Base-by-base conservation (phyloP, 768 basidiomycete genomes). In the Mrakia frigida region DNA sequence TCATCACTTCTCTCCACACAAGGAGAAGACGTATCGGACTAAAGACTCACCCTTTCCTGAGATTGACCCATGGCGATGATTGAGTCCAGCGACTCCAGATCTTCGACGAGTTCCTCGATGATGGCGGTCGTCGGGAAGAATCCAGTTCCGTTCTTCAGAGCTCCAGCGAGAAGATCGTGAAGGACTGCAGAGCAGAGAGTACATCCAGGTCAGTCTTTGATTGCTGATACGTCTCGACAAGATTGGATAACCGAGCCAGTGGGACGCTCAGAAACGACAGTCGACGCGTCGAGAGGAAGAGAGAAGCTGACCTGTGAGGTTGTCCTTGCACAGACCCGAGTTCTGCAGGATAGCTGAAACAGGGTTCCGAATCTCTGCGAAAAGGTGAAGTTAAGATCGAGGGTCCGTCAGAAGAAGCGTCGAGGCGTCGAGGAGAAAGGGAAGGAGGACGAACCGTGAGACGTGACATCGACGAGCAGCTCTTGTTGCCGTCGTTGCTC, bases 401-500 rank as follows among this genome's bases (percentile, higher is more conserved):
- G 5, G 16, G 16, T n/a, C n/a, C 3, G 16, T 52, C 16, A 14
- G 6, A 3, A 52, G 50, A 5, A 52, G 3, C 14, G 50, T 52
- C 50, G 6, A 9, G 50, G 16, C 9, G 50, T 52, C 50, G 23
- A 52, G 6, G 9, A 18, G 50, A 23, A 18, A 52, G 16, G 16
- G 16, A 52, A 23, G 23, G 23, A 23, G 16, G 23, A 52, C 50
- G 50, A 52, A 52, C 50, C 50, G 16, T 52, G 37, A 79, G 84
- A 83, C 0, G 84, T 84, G 35, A 85, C 84, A 71, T 85, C 85
- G 60, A 85, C 83, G 37, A 86, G 78, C 37, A 85, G 80, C 78
- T 85, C 84, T 78, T 85, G 85, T 52, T 82, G 83, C 4, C 84
- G 81, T 31, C 81, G 73, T n/a, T 46, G 50, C 71, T 81, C 80